phyloP scores from a whole-genome alignment of 345 rosid genomes.

The Lagerstroemia speciosa region DNA sequence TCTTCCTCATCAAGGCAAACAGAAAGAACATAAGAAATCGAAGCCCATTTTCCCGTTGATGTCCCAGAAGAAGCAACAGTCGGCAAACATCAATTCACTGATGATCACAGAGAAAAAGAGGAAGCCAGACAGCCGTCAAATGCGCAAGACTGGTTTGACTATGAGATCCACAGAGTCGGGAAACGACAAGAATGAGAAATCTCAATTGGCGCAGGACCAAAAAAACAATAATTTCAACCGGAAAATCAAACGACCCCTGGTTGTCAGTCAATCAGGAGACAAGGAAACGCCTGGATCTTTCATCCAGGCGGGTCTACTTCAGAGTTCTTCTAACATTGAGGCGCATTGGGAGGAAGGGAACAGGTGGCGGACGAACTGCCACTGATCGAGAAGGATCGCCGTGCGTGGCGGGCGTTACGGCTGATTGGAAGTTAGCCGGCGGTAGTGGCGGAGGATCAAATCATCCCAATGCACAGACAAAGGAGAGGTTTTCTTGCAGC shows the following conservation, averaged over 20 bases:
- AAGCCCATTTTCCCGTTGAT: background rate
- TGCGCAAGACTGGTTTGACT: background rate
- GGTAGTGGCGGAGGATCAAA: slow-evolving; percentile 1
- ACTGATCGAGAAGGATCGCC: background rate
- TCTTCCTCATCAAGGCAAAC: background rate
- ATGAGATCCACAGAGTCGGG: background rate
- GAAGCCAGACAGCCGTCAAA: too few species aligned
- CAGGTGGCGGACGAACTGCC: background rate
- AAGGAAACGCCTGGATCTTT: background rate
- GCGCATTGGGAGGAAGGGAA: background rate
- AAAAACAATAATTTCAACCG: background rate
- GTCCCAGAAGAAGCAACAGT: background rate
- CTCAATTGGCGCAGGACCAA: background rate
- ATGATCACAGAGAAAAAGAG: background rate
- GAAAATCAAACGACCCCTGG: background rate
- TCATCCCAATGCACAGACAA: background rate
- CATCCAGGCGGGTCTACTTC: background rate
- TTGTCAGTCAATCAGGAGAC: background rate
- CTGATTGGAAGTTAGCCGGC: background rate
- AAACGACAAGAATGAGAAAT: background rate
- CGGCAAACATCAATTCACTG: background rate
- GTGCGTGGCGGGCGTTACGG: background rate
- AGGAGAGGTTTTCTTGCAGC: background rate
- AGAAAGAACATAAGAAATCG: background rate
- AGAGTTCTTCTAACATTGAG: slow-evolving; percentile 1